Evolutionary conservation across 2,329 filamentous ascomycete species (phyloP).

Genomic region (Niveomyces coronatus): DNA sequence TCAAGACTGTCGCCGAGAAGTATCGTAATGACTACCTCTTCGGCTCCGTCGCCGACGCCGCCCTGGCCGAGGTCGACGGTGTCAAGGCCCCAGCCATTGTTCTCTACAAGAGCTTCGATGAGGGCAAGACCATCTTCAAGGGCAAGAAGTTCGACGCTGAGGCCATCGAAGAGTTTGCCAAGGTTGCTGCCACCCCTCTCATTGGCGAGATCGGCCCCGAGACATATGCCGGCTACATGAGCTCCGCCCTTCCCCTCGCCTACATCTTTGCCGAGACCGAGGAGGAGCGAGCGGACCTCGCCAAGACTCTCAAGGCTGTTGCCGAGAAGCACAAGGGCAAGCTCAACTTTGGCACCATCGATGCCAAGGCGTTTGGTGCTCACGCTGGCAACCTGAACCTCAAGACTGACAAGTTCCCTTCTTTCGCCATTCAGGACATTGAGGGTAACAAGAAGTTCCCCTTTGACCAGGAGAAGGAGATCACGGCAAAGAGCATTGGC

Average conservation of each 20-base stretch:
- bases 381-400: constrained; percentile 97
- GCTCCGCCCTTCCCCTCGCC: constrained; percentile 79
- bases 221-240: constrained; percentile 94
- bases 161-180: constrained; percentile 72
- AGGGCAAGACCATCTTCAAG: constrained; percentile 79
- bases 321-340: constrained; percentile 87
- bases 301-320: constrained; percentile 69
- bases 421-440: constrained; percentile 95
- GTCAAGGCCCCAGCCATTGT: constrained; percentile 80
- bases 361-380: constrained; percentile 86
- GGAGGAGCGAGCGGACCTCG: constrained; percentile 77
- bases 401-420: constrained; percentile 86
- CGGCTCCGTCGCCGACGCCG: constrained; percentile 73
- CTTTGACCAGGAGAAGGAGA: constrained; percentile 72
- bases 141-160: constrained; percentile 69
- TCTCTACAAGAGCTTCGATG: constrained; percentile 96
- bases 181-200: constrained; percentile 75
- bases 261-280: constrained; percentile 94
- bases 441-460: constrained; percentile 96
- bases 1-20: constrained; percentile 59
- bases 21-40: constrained; percentile 90
- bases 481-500: constrained; percentile 61
- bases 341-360: constrained; percentile 97
- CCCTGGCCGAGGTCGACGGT: constrained; percentile 79
- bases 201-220: constrained; percentile 95